Evolutionary conservation across 2,329 filamentous ascomycete species (phyloP), one percentile per base, ranked within the genome.

Genomic region (Stemphylium beticola): DNA sequence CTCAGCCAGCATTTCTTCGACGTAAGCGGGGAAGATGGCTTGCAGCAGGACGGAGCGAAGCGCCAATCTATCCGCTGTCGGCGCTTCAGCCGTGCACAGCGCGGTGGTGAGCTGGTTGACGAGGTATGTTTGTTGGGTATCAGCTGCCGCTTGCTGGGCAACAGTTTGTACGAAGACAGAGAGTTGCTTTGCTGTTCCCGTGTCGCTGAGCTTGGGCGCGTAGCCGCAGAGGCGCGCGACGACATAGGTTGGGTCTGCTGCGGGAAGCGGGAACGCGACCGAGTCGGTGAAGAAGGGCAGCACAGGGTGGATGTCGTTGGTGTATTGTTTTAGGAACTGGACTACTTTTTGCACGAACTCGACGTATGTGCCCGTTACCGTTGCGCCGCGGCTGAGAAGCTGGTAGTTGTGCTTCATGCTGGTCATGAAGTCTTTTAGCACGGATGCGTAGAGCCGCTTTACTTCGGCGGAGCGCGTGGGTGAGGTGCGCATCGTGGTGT

Each of bases 231-330:
- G 74, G 53, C 81, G 81, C 8, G 83, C 85, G 4, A 87, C 81
- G 20, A 88, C 84, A 65, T 88, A 88, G 0, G 79, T 82, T 2
- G 86, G 86, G 64, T 88, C 86, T 2, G 74, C 77, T 2, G 79
- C 78, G 5, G 86, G 86, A 4, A 87, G 74, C 2, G 86, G 86
- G 65, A 88, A 88, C 0, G 80, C 78, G 1, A 78, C 74, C 1
- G 85, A 84, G 59, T 87, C 82, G 2, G 81, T 85, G 69, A 87
- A 87, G 75, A 86, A 87, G 1, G 75, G 69, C 49, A 86, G 80
- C 14, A 87, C 77, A 0, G 79, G 76, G 57, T 79, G 81, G 29
- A 87, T 85, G 15, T 86, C 82, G 29, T 79, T 76, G 1, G 82
- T 82, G 59, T 87, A 82, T 61, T 88, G 83, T 62, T 88, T 85